A percentile compares a stretch with the other conserved stretches of the same genome.
Evolutionary conservation across 257 asterid genomes (phyloP).

Genomic region (Solanum stenotomum): DNA sequence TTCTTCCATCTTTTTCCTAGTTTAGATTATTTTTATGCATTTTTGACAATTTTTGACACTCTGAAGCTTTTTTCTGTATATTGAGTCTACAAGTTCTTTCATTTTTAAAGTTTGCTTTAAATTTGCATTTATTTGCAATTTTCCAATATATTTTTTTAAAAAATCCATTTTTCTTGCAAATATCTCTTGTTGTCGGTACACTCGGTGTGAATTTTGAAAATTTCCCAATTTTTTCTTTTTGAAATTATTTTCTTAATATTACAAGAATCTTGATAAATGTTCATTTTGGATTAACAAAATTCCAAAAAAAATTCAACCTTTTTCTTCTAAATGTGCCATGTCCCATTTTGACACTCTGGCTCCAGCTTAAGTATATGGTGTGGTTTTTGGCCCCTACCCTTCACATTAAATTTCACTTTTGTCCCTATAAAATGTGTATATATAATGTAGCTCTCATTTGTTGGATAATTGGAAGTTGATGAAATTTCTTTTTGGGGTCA

Average conservation of each 20-base stretch:
- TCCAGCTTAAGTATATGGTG: neutral
- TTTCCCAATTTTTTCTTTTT: neutral
- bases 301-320: slow-evolving; percentile 7
- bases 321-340: neutral
- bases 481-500: neutral
- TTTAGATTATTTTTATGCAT: neutral
- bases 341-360: neutral
- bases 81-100: slow-evolving; percentile 2
- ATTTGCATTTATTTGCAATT: neutral
- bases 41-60: neutral
- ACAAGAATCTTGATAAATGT: slow-evolving; percentile 1
- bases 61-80: neutral
- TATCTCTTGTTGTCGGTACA: slow-evolving; percentile 24
- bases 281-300: slow-evolving; percentile 13
- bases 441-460: neutral
- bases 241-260: neutral
- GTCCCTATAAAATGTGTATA: neutral
- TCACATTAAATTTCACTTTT: neutral
- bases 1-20: neutral
- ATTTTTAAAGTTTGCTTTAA: slow-evolving; percentile 12
- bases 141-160: neutral
- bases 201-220: neutral
- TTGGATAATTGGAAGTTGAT: neutral
- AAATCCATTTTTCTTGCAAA: neutral
- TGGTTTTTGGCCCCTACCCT: neutral